Evolutionary conservation across 208 protist species (phyloP).

Genomic region (Crithidia thermophila): DNA sequence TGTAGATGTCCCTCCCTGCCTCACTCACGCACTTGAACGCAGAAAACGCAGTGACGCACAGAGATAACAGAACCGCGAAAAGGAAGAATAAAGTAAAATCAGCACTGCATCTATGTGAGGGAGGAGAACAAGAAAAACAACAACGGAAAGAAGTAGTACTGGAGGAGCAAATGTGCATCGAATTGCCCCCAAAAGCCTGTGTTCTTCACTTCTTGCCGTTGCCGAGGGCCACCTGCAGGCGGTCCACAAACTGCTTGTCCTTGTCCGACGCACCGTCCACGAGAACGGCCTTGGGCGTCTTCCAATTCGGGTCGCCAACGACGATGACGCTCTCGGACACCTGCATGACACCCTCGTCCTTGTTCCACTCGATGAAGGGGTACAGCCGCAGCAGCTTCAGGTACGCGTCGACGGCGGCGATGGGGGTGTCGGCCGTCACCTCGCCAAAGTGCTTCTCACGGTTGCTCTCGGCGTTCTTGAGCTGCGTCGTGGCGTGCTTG

Average conservation of each 20-base stretch:
- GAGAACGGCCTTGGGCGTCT: conserved; percentile 52
- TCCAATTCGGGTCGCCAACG: conserved; percentile 75
- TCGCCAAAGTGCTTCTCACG: conserved; percentile 46
- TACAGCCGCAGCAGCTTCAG: conserved; percentile 70
- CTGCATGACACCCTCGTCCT: conserved; percentile 69
- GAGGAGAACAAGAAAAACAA: conserved; percentile 1
- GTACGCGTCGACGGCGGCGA: conserved; percentile 74
- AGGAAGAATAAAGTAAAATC: neutral
- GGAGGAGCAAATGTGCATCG: too few species aligned
- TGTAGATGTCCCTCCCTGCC: too few species aligned
- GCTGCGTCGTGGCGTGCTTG: conserved; percentile 69
- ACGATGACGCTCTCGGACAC: conserved; percentile 77
- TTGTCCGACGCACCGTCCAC: conserved; percentile 55
- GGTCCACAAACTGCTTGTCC: conserved; percentile 57
- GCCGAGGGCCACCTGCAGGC: conserved; percentile 65
- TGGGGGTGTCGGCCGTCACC: conserved; percentile 56
- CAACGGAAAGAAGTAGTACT: neutral
- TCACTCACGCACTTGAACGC: too few species aligned
- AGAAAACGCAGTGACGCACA: neutral
- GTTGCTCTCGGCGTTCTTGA: conserved; percentile 61
- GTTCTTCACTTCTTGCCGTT: conserved; percentile 55
- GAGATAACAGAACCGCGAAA: too few species aligned
- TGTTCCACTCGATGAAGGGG: conserved; percentile 81
- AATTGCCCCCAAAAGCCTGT: neutral
- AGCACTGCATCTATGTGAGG: neutral